phyloP scores from a whole-genome alignment of 1,139 yeast species.

The Zygoascus sp. region DNA sequence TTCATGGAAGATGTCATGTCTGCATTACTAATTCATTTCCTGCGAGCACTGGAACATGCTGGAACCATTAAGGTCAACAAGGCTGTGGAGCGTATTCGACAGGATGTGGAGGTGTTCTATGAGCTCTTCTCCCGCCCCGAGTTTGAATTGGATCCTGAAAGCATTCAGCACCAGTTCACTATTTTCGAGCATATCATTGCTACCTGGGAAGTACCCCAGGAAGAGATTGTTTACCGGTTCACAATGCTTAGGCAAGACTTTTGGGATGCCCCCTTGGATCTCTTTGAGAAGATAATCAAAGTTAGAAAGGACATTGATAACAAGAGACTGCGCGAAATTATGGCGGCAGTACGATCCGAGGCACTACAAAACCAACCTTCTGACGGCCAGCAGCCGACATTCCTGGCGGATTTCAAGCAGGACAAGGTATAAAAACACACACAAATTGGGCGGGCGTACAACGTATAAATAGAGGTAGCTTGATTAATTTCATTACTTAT shows the following conservation, averaged over 20 bases:
- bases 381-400: slow-evolving; percentile 10
- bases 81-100: slow-evolving; percentile 54
- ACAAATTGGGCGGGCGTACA: neutral
- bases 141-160: slow-evolving; percentile 36
- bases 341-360: slow-evolving; percentile 32
- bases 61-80: slow-evolving; percentile 46
- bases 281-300: slow-evolving; percentile 38
- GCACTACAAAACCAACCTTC: slow-evolving; percentile 20
- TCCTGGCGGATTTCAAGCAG: slow-evolving; percentile 10
- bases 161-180: slow-evolving; percentile 48
- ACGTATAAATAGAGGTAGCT: neutral
- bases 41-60: slow-evolving; percentile 43
- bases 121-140: slow-evolving; percentile 52
- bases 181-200: slow-evolving; percentile 71
- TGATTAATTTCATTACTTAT: neutral
- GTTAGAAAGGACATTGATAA: slow-evolving; percentile 37
- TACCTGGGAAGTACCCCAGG: slow-evolving; percentile 51
- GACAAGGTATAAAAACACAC: neutral
- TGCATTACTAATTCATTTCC: slow-evolving; percentile 43
- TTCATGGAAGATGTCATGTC: slow-evolving; percentile 50
- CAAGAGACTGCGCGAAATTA: slow-evolving; percentile 32
- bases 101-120: slow-evolving; percentile 66
- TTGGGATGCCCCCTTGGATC: slow-evolving; percentile 46
- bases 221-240: slow-evolving; percentile 51
- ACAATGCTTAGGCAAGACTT: slow-evolving; percentile 65